Evolutionary conservation across 2,329 filamentous ascomycete species (phyloP).

Genomic region (Diaporthe sp.): DNA sequence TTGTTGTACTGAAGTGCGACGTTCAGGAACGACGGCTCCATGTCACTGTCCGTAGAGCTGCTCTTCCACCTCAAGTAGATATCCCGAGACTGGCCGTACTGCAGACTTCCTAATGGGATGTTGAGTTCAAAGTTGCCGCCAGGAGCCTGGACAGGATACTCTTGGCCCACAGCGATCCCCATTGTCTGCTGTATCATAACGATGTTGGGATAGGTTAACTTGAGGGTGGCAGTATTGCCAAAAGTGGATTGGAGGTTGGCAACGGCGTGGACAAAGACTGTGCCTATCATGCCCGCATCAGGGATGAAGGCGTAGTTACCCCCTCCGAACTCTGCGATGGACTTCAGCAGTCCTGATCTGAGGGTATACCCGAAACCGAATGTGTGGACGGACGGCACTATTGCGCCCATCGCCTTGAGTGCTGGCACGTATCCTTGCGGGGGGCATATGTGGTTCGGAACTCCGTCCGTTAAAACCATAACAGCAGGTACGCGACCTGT

Average conservation of each 20-base stretch:
- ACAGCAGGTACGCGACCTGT: constrained; percentile 57
- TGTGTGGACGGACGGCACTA: constrained; percentile 60
- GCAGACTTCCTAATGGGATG: constrained; percentile 61
- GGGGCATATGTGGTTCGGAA: constrained; percentile 66
- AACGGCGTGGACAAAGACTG: constrained; percentile 70
- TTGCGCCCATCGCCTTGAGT: constrained; percentile 52
- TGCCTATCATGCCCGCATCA: constrained; percentile 70
- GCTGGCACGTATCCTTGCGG: constrained; percentile 64
- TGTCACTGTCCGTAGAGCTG: constrained; percentile 26
- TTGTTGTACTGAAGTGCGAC: constrained; percentile 49
- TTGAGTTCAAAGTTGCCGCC: constrained; percentile 44
- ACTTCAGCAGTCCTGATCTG: constrained; percentile 65
- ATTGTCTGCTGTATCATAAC: constrained; percentile 52
- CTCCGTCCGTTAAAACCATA: constrained; percentile 65
- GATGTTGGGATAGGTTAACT: constrained; percentile 49
- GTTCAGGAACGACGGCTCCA: constrained; percentile 42
- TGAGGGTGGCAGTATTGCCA: constrained; percentile 57
- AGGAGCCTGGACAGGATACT: neutral
- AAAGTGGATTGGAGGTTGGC: constrained; percentile 70
- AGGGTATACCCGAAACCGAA: constrained; percentile 65
- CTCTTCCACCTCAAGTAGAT: too few species aligned
- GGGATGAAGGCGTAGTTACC: constrained; percentile 72
- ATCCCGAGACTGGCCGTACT: constrained; percentile 71
- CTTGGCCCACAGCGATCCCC: constrained; percentile 50
- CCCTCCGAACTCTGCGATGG: constrained; percentile 66